phyloP scores from a whole-genome alignment of 1,284 basidiomycete genomes.

The Cryptococcus floricola region DNA sequence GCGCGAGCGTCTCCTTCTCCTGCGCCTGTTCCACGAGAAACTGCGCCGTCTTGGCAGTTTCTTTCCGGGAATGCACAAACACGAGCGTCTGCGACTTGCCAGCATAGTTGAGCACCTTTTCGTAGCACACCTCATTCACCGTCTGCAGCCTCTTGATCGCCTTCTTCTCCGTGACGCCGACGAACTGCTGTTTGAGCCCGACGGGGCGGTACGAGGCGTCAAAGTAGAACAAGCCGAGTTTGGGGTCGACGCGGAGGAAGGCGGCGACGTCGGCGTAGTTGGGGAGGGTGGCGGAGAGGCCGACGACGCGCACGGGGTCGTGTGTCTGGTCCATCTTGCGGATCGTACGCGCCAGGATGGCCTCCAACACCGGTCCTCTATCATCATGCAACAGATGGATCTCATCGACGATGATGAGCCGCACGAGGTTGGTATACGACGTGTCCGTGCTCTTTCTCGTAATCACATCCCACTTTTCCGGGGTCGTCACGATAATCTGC shows the following conservation, averaged over 20 bases:
- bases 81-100: constrained; percentile 76
- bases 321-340: constrained; percentile 90
- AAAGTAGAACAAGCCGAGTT: constrained; percentile 94
- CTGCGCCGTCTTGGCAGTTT: constrained; percentile 94
- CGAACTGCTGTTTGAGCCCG: constrained; percentile 91
- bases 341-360: constrained; percentile 86
- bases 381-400: constrained; percentile 98
- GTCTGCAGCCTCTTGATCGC: constrained; percentile 97
- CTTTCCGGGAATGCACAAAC: constrained; percentile 97
- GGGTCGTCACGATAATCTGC: constrained; percentile 98
- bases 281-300: constrained; percentile 92
- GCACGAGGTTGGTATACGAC: constrained; percentile 93
- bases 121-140: constrained; percentile 99
- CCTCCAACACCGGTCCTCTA: constrained; percentile 94
- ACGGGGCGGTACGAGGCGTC: constrained; percentile 92
- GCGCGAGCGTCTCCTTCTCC: constrained; percentile 92
- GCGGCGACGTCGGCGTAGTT: constrained; percentile 99
- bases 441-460: constrained; percentile 97
- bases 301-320: constrained; percentile 89
- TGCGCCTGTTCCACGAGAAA: constrained; percentile 93
- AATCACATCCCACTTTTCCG: constrained; percentile 99
- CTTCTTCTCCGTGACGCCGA: constrained; percentile 98
- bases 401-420: constrained; percentile 96
- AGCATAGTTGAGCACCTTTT: constrained; percentile 92
- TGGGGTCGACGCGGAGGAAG: constrained; percentile 91